Evolutionary conservation across 768 basidiomycete species (phyloP), one percentile per base, ranked within the genome.

Genomic region (Saitozyma sp.): DNA sequence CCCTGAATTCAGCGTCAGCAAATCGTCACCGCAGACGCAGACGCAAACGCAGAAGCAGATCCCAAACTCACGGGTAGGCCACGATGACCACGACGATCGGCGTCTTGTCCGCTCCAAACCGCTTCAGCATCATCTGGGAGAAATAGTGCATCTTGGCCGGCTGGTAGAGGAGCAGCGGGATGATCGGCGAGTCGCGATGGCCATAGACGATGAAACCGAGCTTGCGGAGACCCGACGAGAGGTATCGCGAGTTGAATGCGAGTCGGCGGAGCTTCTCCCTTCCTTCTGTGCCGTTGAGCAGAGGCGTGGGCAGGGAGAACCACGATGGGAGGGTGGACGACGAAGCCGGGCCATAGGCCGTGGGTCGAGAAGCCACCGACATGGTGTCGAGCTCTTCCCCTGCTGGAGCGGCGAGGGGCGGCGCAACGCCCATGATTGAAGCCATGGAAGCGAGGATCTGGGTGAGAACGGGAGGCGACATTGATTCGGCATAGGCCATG

Each of bases 181-280:
- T 89, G 70, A 99, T 91, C 2, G 96, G 95, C 37, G 91, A 92
- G 68, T 91, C 87, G 42, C 87, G 85, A 79, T 91, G 87, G 0
- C 95, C 95, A 72, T 93, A 96, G 7, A 90, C 91, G 82, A 99
- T 95, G 84, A 99, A 99, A 0, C 96, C 96, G 41, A 99, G 86
- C 74, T 91, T 94, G 70, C 85, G 83, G 59, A 99, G 84, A 1
- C 87, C 95, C 6, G 84, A 84, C 66, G 89, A 88, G 54, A 99
- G 87, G 81, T 98, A 99, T 19, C 92, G 86, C 16, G 90, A 84
- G 83, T 98, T 98, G 84, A 99, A 99, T 0, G 94, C 92, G 45
- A 99, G 84, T 19, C 96, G 86, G 45, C 87, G 86, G 6, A 98
- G 83, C 37, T 96, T 88, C 67, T 86, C 84, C 41, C 83, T 82